Percentiles rank a stretch among this genome's conserved stretches.
Evolutionary conservation across 768 basidiomycete species (phyloP).

Genomic region (Cyclocybe aegerita): DNA sequence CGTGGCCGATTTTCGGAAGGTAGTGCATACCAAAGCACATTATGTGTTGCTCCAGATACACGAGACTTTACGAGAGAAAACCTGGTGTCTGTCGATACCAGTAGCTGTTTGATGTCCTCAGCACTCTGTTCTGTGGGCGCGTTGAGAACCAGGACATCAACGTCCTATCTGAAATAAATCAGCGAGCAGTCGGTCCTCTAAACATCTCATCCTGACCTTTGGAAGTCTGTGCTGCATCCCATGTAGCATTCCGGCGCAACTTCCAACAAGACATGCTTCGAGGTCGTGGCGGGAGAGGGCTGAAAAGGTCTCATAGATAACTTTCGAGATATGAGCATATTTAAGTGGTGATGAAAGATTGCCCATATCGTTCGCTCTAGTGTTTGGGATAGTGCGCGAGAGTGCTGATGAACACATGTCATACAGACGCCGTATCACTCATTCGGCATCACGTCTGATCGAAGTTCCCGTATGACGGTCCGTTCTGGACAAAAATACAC

Average conservation of each 20-base stretch:
- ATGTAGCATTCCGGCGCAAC: constrained; percentile 9
- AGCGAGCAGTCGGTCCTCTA: too few relatives aligned
- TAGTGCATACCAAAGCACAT: constrained; percentile 1
- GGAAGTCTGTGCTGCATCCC: constrained; percentile 17
- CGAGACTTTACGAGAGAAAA: constrained; percentile 6
- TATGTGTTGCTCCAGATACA: background rate
- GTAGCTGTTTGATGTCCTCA: constrained; percentile 2
- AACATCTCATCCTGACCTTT: constrained; percentile 1
- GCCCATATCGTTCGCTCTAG: too few relatives aligned
- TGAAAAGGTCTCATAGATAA: background rate
- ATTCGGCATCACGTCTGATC: too few relatives aligned
- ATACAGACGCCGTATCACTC: too few relatives aligned
- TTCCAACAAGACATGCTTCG: constrained; percentile 14
- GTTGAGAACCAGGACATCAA: constrained; percentile 9
- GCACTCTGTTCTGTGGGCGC: background rate
- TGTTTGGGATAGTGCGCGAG: too few relatives aligned
- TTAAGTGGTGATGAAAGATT: background rate
- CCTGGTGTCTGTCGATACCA: background rate
- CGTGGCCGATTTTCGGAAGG: background rate
- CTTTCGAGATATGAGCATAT: background rate
- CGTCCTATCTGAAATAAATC: constrained; percentile 1
- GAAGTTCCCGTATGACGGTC: too few relatives aligned
- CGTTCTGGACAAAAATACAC: too few relatives aligned
- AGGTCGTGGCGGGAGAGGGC: constrained; percentile 4
- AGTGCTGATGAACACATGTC: too few relatives aligned